Conservation (phyloP, 2,329 filamentous ascomycete species). For the Chaetomium sp. region DNA sequence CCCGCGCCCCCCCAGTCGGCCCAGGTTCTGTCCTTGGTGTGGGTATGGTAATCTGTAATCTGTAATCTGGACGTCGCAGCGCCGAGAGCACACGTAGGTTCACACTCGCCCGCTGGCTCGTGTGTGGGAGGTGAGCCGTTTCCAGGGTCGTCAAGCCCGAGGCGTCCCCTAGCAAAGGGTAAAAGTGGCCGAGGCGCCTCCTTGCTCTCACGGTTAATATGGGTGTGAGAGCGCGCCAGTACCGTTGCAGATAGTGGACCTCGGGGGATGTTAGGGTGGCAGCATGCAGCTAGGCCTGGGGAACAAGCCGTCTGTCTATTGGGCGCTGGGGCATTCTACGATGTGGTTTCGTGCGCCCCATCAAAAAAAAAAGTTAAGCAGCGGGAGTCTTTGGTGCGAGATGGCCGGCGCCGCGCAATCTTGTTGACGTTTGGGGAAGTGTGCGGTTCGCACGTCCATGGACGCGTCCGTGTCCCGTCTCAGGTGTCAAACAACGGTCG, state of each 20-base stretch:
- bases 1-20: neutral
- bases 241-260: conserved; percentile 15
- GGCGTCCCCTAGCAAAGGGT: neutral
- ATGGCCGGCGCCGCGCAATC: neutral
- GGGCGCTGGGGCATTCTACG: conserved; percentile 4
- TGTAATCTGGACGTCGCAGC: neutral
- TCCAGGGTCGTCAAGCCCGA: neutral
- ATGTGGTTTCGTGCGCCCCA: conserved; percentile 12
- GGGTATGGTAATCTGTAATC: neutral
- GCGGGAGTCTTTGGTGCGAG: neutral
- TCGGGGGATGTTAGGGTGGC: conserved; percentile 7
- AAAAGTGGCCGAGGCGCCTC: neutral
- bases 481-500: conserved; percentile 3
- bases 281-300: conserved; percentile 4
- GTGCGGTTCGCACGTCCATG: conserved; percentile 11
- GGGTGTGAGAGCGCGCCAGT: conserved; percentile 17
- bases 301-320: conserved; percentile 7
- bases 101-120: too few species aligned
- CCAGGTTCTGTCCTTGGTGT: neutral
- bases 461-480: conserved; percentile 12
- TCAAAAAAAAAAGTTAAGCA: neutral
- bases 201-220: conserved; percentile 18
- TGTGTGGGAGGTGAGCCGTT: too few species aligned
- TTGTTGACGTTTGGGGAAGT: conserved; percentile 4
- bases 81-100: conserved; percentile 16